These are phyloP conservation scores for Kluyveromyces sp. DNA, from an alignment of 1,139 yeast genomes.

Conservation along the genomic window DNA sequence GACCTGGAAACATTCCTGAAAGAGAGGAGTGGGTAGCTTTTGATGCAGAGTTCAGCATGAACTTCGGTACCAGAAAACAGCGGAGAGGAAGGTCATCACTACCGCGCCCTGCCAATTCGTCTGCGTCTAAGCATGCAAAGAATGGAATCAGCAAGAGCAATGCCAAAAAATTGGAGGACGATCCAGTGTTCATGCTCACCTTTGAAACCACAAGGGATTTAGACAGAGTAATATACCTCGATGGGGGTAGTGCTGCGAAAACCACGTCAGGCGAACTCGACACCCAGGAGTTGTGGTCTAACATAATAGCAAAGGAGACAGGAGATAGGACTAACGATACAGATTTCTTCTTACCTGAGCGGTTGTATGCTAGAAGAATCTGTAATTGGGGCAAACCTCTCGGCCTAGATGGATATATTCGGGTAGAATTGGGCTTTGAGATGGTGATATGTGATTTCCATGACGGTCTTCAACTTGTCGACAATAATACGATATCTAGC, in stretches of 20 bases:
- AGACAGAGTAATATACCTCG: constrained; percentile 41
- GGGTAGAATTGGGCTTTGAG: constrained; percentile 53
- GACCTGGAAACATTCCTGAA: constrained; percentile 35
- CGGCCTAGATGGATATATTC: constrained; percentile 45
- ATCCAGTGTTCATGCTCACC: constrained; percentile 23
- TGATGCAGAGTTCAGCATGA: constrained; percentile 50
- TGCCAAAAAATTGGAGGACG: neutral
- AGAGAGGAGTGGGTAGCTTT: constrained; percentile 52
- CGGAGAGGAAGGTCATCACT: constrained; percentile 17
- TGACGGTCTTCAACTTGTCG: constrained; percentile 38
- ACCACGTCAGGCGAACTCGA: constrained; percentile 48
- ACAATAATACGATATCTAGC: constrained; percentile 37
- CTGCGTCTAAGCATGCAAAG: neutral
- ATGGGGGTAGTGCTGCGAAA: constrained; percentile 58
- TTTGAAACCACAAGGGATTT: constrained; percentile 41
- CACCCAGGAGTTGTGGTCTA: constrained; percentile 42
- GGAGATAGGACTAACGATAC: constrained; percentile 20
- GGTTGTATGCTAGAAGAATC: constrained; percentile 39
- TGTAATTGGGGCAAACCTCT: constrained; percentile 47
- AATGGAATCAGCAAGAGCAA: neutral
- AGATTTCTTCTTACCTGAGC: constrained; percentile 31
- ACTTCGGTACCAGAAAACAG: constrained; percentile 33
- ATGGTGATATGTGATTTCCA: constrained; percentile 47
- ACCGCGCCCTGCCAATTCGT: constrained; percentile 11
- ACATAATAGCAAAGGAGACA: constrained; percentile 11